Percentiles rank a stretch among this genome's conserved stretches.
These are phyloP conservation scores for Prunus yedoensis DNA, from an alignment of 331 rosid species.

Conservation along the genomic window DNA sequence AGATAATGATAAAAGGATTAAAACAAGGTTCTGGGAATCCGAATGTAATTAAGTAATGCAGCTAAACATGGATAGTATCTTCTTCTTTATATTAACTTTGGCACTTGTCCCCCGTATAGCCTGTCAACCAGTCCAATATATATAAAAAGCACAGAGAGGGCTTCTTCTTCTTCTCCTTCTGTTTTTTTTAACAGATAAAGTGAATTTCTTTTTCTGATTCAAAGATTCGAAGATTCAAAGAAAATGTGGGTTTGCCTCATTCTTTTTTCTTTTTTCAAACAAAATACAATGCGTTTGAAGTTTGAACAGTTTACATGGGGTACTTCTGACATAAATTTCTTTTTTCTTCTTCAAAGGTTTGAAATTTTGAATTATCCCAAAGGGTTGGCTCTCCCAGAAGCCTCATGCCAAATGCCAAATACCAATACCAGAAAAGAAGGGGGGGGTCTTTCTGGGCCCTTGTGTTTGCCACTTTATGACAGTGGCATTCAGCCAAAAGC, in stretches of 20 bases:
- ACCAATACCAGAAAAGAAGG: constrained; percentile 17
- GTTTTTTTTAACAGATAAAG: not conserved
- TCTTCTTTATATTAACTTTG: constrained; percentile 32
- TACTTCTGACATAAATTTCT: not conserved
- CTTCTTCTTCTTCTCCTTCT: not conserved
- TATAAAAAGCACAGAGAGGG: not conserved
- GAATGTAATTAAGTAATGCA: constrained; percentile 23
- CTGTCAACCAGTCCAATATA: constrained; percentile 5
- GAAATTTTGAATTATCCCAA: constrained; percentile 11
- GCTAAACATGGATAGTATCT: constrained; percentile 27
- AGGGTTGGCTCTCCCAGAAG: constrained; percentile 28
- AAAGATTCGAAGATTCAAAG: constrained; percentile 21
- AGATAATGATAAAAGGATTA: not conserved
- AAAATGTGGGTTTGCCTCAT: not conserved
- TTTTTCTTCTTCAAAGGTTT: not conserved
- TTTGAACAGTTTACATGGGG: not conserved
- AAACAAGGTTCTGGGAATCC: constrained; percentile 28
- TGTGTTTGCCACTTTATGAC: constrained; percentile 61
- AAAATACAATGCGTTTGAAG: no score
- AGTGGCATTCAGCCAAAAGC: constrained; percentile 20
- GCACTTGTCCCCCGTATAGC: constrained; percentile 40
- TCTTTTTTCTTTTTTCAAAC: not conserved
- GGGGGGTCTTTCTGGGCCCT: constrained; percentile 33
- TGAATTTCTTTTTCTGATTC: not conserved
- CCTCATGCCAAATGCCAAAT: constrained; percentile 22